phyloP scores from a whole-genome alignment of 23 red algal species.

The Gracilariopsis chorda region DNA sequence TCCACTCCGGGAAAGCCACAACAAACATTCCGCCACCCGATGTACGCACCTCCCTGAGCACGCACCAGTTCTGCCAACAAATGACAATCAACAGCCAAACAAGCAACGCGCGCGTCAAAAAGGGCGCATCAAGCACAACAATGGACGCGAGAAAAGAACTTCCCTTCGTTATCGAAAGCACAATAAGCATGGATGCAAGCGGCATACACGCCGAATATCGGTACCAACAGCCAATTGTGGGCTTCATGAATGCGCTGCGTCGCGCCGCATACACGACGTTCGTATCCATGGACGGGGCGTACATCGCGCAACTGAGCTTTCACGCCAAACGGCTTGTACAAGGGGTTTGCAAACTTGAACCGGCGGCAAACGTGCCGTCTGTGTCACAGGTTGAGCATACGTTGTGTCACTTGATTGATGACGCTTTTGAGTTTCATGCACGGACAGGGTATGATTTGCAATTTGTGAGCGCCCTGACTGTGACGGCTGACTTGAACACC shows the following conservation, averaged over 20 bases:
- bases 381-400: not conserved
- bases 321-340: not conserved
- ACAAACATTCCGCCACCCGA: too few relatives aligned
- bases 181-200: too few relatives aligned
- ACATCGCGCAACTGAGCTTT: not conserved
- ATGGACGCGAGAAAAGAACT: too few relatives aligned
- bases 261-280: constrained; percentile 8
- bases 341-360: not conserved
- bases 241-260: not conserved
- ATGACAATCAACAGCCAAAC: too few relatives aligned
- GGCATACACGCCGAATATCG: too few relatives aligned
- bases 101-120: too few relatives aligned
- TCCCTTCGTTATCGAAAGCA: too few relatives aligned
- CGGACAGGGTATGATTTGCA: not conserved
- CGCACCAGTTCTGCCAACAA: too few relatives aligned
- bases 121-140: too few relatives aligned
- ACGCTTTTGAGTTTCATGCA: not conserved
- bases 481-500: not conserved
- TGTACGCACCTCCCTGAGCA: too few relatives aligned
- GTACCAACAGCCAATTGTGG: too few relatives aligned
- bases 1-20: too few relatives aligned
- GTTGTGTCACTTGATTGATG: not conserved
- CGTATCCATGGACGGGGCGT: not conserved
- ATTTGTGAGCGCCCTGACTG: not conserved
- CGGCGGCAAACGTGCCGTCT: not conserved